phyloP scores from a whole-genome alignment of 805 yeast genomes.

The Diddensiella caesifluorescens region DNA sequence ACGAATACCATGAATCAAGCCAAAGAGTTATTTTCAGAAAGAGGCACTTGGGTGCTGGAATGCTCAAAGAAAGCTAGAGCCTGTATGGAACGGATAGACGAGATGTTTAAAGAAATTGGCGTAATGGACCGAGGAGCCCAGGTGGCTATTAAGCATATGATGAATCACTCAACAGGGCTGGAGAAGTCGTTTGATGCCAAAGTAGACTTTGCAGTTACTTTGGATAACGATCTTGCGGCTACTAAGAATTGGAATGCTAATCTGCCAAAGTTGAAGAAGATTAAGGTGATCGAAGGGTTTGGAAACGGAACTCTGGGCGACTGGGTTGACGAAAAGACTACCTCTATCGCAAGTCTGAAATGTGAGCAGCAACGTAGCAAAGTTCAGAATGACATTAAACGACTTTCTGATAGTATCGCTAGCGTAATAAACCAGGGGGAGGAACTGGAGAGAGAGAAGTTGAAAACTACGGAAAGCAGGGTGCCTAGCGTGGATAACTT shows the following conservation, averaged over 20 bases:
- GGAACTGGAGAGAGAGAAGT: constrained; percentile 5
- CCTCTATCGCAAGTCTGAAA: constrained; percentile 11
- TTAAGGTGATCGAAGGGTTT: background rate
- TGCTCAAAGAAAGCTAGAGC: no score
- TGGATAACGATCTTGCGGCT: constrained; percentile 21
- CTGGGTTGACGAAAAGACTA: constrained; percentile 18
- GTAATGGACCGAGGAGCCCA: constrained; percentile 24
- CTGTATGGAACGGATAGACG: no score
- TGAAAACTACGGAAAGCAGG: background rate
- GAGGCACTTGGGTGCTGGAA: no score
- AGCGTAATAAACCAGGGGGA: constrained; percentile 17
- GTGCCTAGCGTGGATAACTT: constrained; percentile 2
- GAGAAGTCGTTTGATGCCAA: constrained; percentile 22
- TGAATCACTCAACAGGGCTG: constrained; percentile 21
- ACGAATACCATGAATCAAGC: no score
- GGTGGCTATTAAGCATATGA: constrained; percentile 26
- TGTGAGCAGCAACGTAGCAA: constrained; percentile 15
- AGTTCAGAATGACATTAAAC: constrained; percentile 19
- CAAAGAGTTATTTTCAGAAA: no score
- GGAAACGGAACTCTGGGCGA: constrained; percentile 10
- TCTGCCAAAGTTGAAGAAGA: background rate
- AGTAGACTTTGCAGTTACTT: constrained; percentile 20
- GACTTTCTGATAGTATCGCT: constrained; percentile 20
- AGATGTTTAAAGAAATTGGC: constrained; percentile 13
- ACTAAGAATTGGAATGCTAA: background rate